Base-by-base conservation (phyloP, 2,329 filamentous ascomycete species). In the Fusarium euwallaceae region DNA sequence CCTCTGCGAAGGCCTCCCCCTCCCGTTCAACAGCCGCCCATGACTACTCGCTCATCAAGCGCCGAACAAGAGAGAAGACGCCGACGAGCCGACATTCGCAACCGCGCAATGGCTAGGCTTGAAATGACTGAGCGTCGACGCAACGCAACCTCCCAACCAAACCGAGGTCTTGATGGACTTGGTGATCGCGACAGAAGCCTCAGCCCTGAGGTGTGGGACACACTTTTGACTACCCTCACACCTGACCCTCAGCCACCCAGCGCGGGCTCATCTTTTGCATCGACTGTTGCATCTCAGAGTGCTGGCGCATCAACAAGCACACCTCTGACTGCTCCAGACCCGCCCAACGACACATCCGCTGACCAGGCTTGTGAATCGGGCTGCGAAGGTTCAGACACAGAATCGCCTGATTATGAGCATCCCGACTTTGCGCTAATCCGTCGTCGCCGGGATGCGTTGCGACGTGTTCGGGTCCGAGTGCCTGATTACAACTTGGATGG, bases 111-210 rank as follows among this genome's bases (percentile, higher is more conserved):
- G 20, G 16, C 29, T 34, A 41, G 32, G 1, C 27, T 62, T n/a
- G 55, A 41, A 29, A 29, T 16, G 20, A 58, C 22, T 20, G 48
- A 67, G 41, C 55, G 41, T 17, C 51, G 32, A 4, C 72, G 70
- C 24, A 66, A 70, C 37, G 51, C 45, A 22, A 32, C 63, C 27
- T 22, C 66, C 3, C 67, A 67, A 20, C 76, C 67, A 16, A 69
- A 55, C 17, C 58, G 69, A 17, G 75, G 70, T 5, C 56, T 93
- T 2, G 92, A 97, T 82, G 95, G 95, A 5, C 88, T 98, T 17
- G 95, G 95, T 41, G 95, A 98, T 82, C 93, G 95, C 68, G 90
- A 94, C 72, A 91, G 95, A 76, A 97, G 95, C 81, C 84, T 94
- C n/a, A 95, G 92, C 79, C 92, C 93, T 1, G 92, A 93, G 64